Evolutionary conservation across 441 rosid species (phyloP), one percentile per base, ranked within the genome.

Genomic region (Bocquillonia castaneifolia): DNA sequence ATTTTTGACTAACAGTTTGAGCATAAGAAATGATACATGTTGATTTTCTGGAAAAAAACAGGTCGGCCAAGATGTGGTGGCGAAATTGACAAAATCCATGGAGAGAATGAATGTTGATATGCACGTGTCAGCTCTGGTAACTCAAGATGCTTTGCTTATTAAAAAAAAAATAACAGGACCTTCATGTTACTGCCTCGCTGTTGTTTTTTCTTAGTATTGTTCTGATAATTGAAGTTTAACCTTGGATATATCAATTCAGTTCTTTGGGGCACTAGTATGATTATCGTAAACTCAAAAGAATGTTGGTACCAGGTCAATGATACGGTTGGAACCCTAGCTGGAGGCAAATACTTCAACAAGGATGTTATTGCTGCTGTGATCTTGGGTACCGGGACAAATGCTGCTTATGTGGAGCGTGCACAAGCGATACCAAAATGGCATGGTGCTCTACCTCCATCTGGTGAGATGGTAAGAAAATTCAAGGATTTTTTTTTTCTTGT

Each of bases 61-160:
- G 99, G 97, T 93, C 72, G 96, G 92, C 55, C 72, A 86, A 82
- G 99, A 93, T 82, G 91, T 91, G n/a, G 99, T 93, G 0, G 86
- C 82, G 67, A 88, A 87, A 79, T 83, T 93, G 82, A 77, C 80
- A 36, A 83, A 77, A 81, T 94, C 99, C 52, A 78, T 91, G 85
- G 85, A 86, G 64, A 85, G 93, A 79, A 75, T 78, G 65, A 88
- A 91, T 34, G 81, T 91, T 22, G 90, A 91, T 69, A 87, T 93
- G 90, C 91, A 79, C 7, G 96, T 93, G 36, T 64, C 96, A 29
- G 96, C 99, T 54, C 86, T 93, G 88, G 99, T 93, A 82, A 77
- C 81, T 77, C 72, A 31, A 56, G 44, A 57, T 3, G 10, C 34
- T 59, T 52, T 22, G 5, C 44, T 50, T 45, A 70, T 29, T 14